phyloP scores from a whole-genome alignment of 441 rosid species.

The Macaranga tanarius region DNA sequence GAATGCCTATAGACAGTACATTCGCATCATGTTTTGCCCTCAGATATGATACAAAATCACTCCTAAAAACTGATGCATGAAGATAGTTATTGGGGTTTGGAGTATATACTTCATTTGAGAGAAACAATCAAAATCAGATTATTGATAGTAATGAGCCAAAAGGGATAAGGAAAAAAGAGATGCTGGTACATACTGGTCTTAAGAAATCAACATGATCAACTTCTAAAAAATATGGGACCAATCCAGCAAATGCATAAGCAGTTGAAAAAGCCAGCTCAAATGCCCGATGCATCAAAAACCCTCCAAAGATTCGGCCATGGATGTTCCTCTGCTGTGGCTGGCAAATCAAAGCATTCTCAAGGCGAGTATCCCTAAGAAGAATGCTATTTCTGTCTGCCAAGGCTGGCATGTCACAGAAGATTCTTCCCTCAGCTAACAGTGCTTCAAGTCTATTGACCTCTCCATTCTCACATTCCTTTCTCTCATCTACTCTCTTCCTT shows the following conservation, averaged over 20 bases:
- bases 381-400: slow-evolving; percentile 82
- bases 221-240: slow-evolving; percentile 71
- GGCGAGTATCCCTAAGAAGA: slow-evolving; percentile 68
- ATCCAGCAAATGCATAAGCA: slow-evolving; percentile 84
- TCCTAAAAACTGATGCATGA: not conserved
- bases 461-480: slow-evolving; percentile 46
- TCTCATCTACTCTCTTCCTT: slow-evolving; percentile 52
- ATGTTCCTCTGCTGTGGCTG: slow-evolving; percentile 84
- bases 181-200: slow-evolving; percentile 56
- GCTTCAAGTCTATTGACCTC: slow-evolving; percentile 45
- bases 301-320: slow-evolving; percentile 80
- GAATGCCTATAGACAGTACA: no score
- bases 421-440: slow-evolving; percentile 64
- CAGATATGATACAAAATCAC: not conserved
- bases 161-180: not conserved
- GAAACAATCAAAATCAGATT: slow-evolving; percentile 1
- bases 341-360: slow-evolving; percentile 69
- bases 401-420: slow-evolving; percentile 82
- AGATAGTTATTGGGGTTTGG: not conserved
- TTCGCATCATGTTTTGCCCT: not conserved
- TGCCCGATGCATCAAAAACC: slow-evolving; percentile 77
- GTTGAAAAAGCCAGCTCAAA: slow-evolving; percentile 87
- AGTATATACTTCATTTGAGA: not conserved
- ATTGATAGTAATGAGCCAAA: not conserved
- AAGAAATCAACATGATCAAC: slow-evolving; percentile 88